Base-by-base conservation (phyloP, 2,329 filamentous ascomycete species). In the Fusarium longipes region DNA sequence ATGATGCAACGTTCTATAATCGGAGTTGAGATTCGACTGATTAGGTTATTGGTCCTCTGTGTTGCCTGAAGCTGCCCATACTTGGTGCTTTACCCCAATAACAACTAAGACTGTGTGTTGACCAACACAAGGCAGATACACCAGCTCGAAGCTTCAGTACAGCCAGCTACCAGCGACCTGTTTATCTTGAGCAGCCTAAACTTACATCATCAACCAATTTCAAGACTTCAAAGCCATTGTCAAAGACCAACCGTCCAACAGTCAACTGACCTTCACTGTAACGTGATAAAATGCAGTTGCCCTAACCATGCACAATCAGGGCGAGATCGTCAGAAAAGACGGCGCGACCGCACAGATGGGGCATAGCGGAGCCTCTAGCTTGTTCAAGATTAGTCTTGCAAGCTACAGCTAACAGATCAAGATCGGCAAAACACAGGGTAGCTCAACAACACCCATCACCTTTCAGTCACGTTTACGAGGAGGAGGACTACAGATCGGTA, bases 311-410 rank as follows among this genome's bases (percentile, higher is more conserved):
- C 65, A 72, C 52, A 68, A 65, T 61, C 70, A 70, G 65, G 63
- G 61, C 64, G 55, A 72, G 70, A 73, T 73, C 70, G 72, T 51
- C 63, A 73, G 62, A 66, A n/a, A 47, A 62, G 45, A 58, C 56
- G 48, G 52, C 60, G 66, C 55, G 61, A 33, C 60, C 42, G 61
- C 68, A 73, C 70, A 69, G 70, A 73, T 65, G 68, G 70, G 61
- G 70, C 68, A 71, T n/a, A 50, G 58, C 42, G 63, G 63, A 22
- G 10, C 8, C 17, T 10, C 53, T 71, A 72, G 29, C 57, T 32
- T 32, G 30, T 58, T 62, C 11, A 45, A 20, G 68, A 12, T 50
- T 72, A 71, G 57, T 7, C 10, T 25, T 3, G 15, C 8, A 38
- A 18, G 33, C 29, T 50, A 39, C 49, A 44, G 40, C 50, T 53